Base-by-base conservation (phyloP, 495 filamentous ascomycete genomes). In the Paragyromitra xinjiangensis region DNA sequence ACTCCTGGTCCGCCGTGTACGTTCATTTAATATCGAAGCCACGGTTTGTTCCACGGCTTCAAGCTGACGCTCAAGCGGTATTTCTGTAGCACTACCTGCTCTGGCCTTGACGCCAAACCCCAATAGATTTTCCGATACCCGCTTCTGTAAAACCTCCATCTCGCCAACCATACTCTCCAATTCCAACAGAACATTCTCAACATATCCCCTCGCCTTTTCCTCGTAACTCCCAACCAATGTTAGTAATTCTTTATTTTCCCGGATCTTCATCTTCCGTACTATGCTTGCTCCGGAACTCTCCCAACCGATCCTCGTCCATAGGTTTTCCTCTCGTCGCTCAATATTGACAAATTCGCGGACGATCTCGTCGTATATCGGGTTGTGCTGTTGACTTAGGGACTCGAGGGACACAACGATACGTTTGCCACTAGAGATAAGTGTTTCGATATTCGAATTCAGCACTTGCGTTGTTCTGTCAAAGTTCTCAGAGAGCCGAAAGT, bases 161-260 rank as follows among this genome's bases (percentile, higher is more conserved):
- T 72, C 69, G 6, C 70, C 67, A 19, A 76, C 72, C 81, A 83
- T 79, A 40, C 71, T 65, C 29, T 73, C 74, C 9, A 82, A 55
- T 63, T 83, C 81, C 26, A 83, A 22, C 3, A 64, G 51, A 8
- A 82, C 79, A n/a, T 58, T 80, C 62, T 83, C 81, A 5, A 82
- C 81, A 29, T 83, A 83, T 39, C 81, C 81, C 7, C 81, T 68
- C 12, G 81, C 81, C 59, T 75, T 82, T 64, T 82, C 81, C 22
- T 83, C 81, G 45, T 83, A 81, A 12, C 68, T 74, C 6, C 81
- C 72, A 51, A 83, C 77, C 16, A 78, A 56, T 26, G 45, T 51
- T 22, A 83, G 66, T 4, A 83, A 63, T 26, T 78, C 34, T 26
- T 67, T 81, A 55, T 63, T 83, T 16, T 82, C 78, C 42, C 78